Evolutionary conservation across 1,139 yeast species (phyloP), one percentile per base, ranked within the genome.

Genomic region (Pichia sp.): DNA sequence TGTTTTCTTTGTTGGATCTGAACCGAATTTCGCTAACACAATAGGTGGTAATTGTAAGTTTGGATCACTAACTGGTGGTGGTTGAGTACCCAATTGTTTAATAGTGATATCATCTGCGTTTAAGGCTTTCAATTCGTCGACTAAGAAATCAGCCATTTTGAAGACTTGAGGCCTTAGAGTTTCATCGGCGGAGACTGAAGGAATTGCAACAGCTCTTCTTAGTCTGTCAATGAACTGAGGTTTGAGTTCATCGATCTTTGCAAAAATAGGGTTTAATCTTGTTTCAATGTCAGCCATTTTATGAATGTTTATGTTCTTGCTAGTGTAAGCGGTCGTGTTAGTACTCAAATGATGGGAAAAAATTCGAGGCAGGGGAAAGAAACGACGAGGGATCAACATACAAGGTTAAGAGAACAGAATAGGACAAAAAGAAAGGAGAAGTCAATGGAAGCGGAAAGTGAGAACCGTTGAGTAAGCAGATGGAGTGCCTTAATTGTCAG

Each of bases 181-280:
- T 59, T 88, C 94, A 61, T 91, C 98, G 30, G 88, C 79, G 8
- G 97, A 88, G 31, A 93, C 96, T 5, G 97, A 89, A 39, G 95
- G 94, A 54, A 91, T 93, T 44, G 88, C 84, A 39, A 93, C 89
- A 11, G 96, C 96, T 43, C 80, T 70, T 37, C 77, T 66, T 48
- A 91, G 72, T 53, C 93, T 70, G 45, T 74, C 68, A 50, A 84
- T 76, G 66, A 79, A 83, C 45, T 69, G 64, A 2, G 86, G 84
- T 59, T 80, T 77, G 58, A 81, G 71, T 55, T 77, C 83, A 52
- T 80, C 85, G 53, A 84, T 78, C 55, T 78, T 76, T 31, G 65
- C 62, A 60, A 79, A 81, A 18, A 63, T 45, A 11, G 63, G 60
- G 34, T 49, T 44, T 35, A 60, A 42, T 3, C 50, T 55, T 14